Evolutionary conservation across 108 stramenopile genomes (phyloP).

Genomic region (Fistulifera pelliculosa): DNA sequence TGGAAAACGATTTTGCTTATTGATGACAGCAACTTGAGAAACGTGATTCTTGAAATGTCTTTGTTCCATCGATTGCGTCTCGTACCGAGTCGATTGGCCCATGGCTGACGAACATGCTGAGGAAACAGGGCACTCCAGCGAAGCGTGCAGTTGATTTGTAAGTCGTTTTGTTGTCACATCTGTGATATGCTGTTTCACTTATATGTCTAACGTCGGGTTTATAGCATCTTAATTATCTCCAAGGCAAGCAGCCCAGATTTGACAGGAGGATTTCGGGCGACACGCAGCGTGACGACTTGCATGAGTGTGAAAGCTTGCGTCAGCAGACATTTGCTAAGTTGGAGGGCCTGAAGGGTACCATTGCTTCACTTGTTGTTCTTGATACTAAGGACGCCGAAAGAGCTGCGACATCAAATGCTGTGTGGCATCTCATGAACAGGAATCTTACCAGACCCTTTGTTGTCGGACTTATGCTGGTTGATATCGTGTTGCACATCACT

Average conservation of each 20-base stretch:
- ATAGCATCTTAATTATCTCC: constrained; percentile 1
- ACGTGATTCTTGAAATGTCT: constrained; percentile 9
- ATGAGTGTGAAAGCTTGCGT: constrained; percentile 5
- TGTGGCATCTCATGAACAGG: constrained; percentile 20
- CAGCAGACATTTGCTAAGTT: constrained; percentile 9
- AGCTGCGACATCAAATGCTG: constrained; percentile 11
- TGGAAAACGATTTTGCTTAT: constrained; percentile 18
- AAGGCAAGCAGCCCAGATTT: constrained; percentile 47
- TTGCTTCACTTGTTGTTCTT: constrained; percentile 17
- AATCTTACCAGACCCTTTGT: constrained; percentile 17
- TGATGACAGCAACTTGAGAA: constrained; percentile 5
- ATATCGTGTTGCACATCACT: constrained; percentile 20
- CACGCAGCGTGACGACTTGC: constrained; percentile 11
- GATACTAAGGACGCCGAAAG: constrained; percentile 11
- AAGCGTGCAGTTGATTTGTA: too few species aligned
- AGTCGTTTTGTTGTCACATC: too few species aligned
- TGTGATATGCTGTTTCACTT: too few species aligned
- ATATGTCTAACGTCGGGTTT: too few species aligned
- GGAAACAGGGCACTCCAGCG: neutral
- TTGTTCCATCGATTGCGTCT: constrained; percentile 15
- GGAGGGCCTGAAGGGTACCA: constrained; percentile 10
- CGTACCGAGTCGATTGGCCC: constrained; percentile 10
- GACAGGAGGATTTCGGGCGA: constrained; percentile 26
- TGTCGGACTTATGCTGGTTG: constrained; percentile 17
- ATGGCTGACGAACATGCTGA: constrained; percentile 25